phyloP scores from a whole-genome alignment of 73 alveolate genomes.

The Blepharisma japonicum region DNA sequence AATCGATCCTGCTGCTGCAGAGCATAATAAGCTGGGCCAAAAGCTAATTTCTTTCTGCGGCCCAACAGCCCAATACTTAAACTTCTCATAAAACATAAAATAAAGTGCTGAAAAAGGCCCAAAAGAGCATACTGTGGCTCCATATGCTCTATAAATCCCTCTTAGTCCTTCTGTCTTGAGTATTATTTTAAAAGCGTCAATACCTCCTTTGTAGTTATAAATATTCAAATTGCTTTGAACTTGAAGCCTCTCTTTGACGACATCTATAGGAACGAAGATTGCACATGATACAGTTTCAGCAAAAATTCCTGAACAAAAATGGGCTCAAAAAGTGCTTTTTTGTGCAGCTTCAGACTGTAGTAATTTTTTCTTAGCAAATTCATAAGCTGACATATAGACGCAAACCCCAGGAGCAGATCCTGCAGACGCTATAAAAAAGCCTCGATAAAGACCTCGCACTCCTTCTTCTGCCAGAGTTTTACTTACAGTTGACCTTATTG shows the following conservation, averaged over 20 bases:
- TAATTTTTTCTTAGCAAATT: slow-evolving; percentile 50
- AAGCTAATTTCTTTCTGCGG: slow-evolving; percentile 42
- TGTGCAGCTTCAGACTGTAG: neutral
- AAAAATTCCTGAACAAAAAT: slow-evolving; percentile 62
- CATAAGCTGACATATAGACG: slow-evolving; percentile 67
- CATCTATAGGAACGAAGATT: slow-evolving; percentile 91
- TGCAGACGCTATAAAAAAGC: slow-evolving; percentile 40
- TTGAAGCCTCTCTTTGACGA: slow-evolving; percentile 89
- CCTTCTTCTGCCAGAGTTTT: slow-evolving; percentile 40
- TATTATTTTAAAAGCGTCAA: slow-evolving; percentile 73
- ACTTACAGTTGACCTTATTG: neutral
- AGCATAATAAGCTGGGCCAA: slow-evolving; percentile 50
- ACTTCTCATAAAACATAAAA: slow-evolving; percentile 88
- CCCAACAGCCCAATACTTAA: slow-evolving; percentile 18
- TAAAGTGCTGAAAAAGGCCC: slow-evolving; percentile 96
- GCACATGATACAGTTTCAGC: slow-evolving; percentile 91
- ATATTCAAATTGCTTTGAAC: slow-evolving; percentile 69
- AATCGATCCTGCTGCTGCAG: slow-evolving; percentile 69
- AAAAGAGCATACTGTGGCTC: slow-evolving; percentile 79
- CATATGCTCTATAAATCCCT: slow-evolving; percentile 83
- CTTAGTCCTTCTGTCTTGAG: slow-evolving; percentile 81
- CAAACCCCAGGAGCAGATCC: slow-evolving; percentile 75
- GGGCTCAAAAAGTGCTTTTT: slow-evolving; percentile 2
- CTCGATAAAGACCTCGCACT: slow-evolving; percentile 59
- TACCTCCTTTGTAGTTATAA: slow-evolving; percentile 57